phyloP scores from a whole-genome alignment of 2,329 filamentous ascomycete species.

The Tricladium varicosporioides region DNA sequence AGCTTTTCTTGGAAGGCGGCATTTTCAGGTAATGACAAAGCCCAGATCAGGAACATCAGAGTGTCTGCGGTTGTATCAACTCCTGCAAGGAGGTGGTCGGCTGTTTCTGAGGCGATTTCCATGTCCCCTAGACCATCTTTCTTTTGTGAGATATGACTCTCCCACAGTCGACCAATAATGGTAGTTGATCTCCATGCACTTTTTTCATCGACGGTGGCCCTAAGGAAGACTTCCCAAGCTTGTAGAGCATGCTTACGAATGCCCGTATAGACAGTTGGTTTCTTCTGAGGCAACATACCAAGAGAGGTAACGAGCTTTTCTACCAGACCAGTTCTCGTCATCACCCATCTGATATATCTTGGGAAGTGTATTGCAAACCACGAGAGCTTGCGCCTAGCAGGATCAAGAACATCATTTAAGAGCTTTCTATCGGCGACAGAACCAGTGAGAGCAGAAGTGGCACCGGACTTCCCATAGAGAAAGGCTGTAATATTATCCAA shows the following conservation, averaged over 20 bases:
- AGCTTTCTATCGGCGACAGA: constrained; percentile 38
- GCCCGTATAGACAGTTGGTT: constrained; percentile 49
- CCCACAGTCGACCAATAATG: constrained; percentile 41
- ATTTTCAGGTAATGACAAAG: constrained; percentile 45
- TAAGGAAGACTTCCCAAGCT: constrained; percentile 27
- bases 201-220: constrained; percentile 6
- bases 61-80: constrained; percentile 54
- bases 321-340: constrained; percentile 39
- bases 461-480: constrained; percentile 46
- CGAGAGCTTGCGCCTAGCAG: constrained; percentile 42
- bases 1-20: constrained; percentile 43
- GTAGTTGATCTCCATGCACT: constrained; percentile 23
- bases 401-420: constrained; percentile 48
- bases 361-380: constrained; percentile 50
- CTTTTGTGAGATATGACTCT: constrained; percentile 32
- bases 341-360: constrained; percentile 47
- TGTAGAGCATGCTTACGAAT: constrained; percentile 43
- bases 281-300: constrained; percentile 47
- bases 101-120: constrained; percentile 51
- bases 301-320: constrained; percentile 34
- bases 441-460: constrained; percentile 43
- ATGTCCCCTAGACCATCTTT: constrained; percentile 37
- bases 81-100: constrained; percentile 52
- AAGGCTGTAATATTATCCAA: constrained; percentile 53
- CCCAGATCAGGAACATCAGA: constrained; percentile 49